A percentile compares a stretch with the other conserved stretches of the same genome.
These are phyloP conservation scores for Yarrowia yakushimensis DNA, from an alignment of 805 yeast genomes.

Conservation along the genomic window DNA sequence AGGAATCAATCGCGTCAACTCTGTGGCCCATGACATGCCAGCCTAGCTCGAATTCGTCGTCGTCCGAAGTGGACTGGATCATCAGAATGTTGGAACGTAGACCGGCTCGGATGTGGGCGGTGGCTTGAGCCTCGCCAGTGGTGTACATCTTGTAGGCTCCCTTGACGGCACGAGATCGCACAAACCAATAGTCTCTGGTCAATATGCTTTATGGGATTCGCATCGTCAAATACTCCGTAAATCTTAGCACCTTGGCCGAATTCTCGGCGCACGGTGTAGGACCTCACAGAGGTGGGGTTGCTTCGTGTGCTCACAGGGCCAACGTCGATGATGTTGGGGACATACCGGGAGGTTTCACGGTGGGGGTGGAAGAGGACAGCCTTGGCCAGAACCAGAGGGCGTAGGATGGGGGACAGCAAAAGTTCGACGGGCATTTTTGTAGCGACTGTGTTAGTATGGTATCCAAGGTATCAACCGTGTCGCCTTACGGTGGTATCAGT, in stretches of 20 bases:
- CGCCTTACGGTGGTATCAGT: neutral
- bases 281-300: slow-evolving; percentile 36
- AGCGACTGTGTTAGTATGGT: slow-evolving; percentile 19
- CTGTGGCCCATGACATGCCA: slow-evolving; percentile 60
- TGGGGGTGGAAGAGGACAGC: slow-evolving; percentile 54
- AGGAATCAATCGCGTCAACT: slow-evolving; percentile 59
- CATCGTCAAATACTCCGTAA: slow-evolving; percentile 51
- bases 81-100: slow-evolving; percentile 56
- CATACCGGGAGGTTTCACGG: slow-evolving; percentile 53
- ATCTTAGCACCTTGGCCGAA: slow-evolving; percentile 61
- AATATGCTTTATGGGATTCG: slow-evolving; percentile 35
- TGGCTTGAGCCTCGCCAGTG: slow-evolving; percentile 53
- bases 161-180: slow-evolving; percentile 62
- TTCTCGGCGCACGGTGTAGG: slow-evolving; percentile 51
- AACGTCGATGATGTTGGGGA: slow-evolving; percentile 51
- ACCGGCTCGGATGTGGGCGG: slow-evolving; percentile 59
- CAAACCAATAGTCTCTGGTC: slow-evolving; percentile 49
- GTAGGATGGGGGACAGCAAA: slow-evolving; percentile 54
- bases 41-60: slow-evolving; percentile 55
- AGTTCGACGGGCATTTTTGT: slow-evolving; percentile 56
- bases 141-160: slow-evolving; percentile 61
- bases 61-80: slow-evolving; percentile 45
- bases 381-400: slow-evolving; percentile 56
- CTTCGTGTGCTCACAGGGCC: slow-evolving; percentile 29
- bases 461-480: neutral